phyloP scores from a whole-genome alignment of 106 monocot genomes.

The Platanthera zijinensis region DNA sequence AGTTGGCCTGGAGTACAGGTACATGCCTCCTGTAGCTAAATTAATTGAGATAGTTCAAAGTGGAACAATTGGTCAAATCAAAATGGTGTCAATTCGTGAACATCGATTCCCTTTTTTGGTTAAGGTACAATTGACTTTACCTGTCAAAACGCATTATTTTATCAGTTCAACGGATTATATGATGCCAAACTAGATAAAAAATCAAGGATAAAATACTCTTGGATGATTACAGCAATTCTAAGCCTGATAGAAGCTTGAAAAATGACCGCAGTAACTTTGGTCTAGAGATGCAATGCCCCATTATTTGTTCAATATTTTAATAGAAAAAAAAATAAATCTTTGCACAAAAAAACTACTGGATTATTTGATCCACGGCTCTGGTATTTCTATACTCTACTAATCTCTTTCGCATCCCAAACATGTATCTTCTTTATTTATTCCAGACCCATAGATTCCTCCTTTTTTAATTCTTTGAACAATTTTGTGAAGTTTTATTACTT shows the following conservation, averaged over 20 bases:
- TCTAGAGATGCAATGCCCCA: neutral
- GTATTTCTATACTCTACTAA: neutral
- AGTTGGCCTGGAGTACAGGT: slow-evolving; percentile 91
- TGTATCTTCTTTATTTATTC: neutral
- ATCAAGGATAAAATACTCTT: neutral
- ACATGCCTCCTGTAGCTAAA: slow-evolving; percentile 98
- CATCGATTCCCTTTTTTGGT: slow-evolving; percentile 96
- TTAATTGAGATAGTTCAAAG: slow-evolving; percentile 59
- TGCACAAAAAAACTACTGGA: neutral
- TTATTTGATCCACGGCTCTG: neutral
- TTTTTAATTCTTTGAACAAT: neutral
- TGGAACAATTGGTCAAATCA: slow-evolving; percentile 57
- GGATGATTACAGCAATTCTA: neutral
- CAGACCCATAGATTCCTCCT: neutral
- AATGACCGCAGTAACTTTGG: neutral
- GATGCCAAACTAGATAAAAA: neutral
- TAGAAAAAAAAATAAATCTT: neutral
- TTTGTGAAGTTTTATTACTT: neutral
- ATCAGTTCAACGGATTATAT: neutral
- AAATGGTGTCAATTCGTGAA: slow-evolving; percentile 95
- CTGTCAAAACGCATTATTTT: neutral
- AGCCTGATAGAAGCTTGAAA: neutral
- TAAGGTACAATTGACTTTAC: slow-evolving; percentile 44
- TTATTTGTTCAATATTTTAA: neutral
- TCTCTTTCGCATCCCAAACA: neutral